Conservation (phyloP, 2,329 filamentous ascomycete genomes). For the Clonostachys byssicola region DNA sequence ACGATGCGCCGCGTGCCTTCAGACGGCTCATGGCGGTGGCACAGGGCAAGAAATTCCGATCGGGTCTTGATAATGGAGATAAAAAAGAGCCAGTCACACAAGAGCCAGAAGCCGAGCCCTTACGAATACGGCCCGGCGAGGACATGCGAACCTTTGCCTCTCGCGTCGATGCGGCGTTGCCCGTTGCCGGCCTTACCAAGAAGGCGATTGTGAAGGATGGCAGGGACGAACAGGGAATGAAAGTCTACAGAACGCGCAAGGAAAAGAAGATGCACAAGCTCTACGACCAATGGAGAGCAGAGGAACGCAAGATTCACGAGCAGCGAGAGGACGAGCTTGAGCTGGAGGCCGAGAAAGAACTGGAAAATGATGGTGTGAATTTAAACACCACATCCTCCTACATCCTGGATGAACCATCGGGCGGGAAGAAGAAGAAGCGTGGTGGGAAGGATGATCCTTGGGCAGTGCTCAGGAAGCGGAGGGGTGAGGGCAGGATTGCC, state of each 20-base stretch:
- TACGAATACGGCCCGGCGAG: constrained; percentile 78
- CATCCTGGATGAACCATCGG: constrained; percentile 18
- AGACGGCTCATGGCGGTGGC: constrained; percentile 77
- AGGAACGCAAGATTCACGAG: constrained; percentile 60
- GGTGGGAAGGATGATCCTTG: constrained; percentile 68
- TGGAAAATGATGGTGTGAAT: constrained; percentile 51
- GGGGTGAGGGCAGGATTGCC: constrained; percentile 48
- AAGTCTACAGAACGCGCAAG: constrained; percentile 72
- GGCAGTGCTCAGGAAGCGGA: constrained; percentile 66
- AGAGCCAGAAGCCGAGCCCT: constrained; percentile 31
- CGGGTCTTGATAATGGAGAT: constrained; percentile 68
- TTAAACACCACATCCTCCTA: constrained; percentile 37
- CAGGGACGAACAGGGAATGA: constrained; percentile 60
- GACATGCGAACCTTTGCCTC: constrained; percentile 75
- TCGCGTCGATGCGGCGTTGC: constrained; percentile 80
- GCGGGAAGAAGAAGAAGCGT: constrained; percentile 36
- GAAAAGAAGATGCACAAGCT: constrained; percentile 80
- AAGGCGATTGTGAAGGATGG: constrained; percentile 53
- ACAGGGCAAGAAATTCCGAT: constrained; percentile 51
- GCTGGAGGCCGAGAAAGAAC: constrained; percentile 57
- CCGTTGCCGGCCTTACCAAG: constrained; percentile 65
- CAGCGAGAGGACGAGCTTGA: constrained; percentile 63
- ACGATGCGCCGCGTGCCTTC: constrained; percentile 89
- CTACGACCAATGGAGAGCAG: constrained; percentile 72
- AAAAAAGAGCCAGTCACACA: constrained; percentile 9